Percentiles rank a stretch among this genome's conserved stretches.
These are phyloP conservation scores for Cylindrodendrum hubeiense DNA, from an alignment of 2,329 filamentous ascomycete genomes.

Conservation along the genomic window DNA sequence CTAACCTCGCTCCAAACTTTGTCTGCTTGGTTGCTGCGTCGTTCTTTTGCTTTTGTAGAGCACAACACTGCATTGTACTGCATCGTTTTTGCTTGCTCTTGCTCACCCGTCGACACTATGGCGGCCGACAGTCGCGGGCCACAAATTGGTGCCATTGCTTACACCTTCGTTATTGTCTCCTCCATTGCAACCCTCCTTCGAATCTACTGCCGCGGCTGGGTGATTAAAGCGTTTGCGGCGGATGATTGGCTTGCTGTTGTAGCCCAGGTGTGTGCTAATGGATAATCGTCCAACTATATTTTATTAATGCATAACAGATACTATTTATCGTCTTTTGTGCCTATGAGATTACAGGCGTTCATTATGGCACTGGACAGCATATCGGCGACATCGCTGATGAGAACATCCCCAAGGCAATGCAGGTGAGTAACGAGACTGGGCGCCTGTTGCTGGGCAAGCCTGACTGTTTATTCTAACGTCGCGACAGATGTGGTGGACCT, in stretches of 20 bases:
- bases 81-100: neutral
- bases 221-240: slow-evolving; percentile 47
- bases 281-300: neutral
- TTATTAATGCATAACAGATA: slow-evolving; percentile 6
- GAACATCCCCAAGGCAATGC: slow-evolving; percentile 44
- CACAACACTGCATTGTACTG: neutral
- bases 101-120: neutral
- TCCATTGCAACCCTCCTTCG: slow-evolving; percentile 47
- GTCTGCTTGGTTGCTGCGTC: neutral
- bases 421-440: slow-evolving; percentile 36
- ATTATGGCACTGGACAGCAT: slow-evolving; percentile 45
- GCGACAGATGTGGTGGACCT: slow-evolving; percentile 53
- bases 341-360: slow-evolving; percentile 45
- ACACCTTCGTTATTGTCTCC: slow-evolving; percentile 50
- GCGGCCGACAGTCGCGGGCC: slow-evolving; percentile 4
- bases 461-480: slow-evolving; percentile 10
- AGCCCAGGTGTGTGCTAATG: slow-evolving; percentile 43
- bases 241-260: slow-evolving; percentile 51
- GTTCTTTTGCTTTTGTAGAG: neutral
- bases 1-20: neutral
- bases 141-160: slow-evolving; percentile 42
- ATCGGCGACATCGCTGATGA: slow-evolving; percentile 30
- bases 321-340: slow-evolving; percentile 43
- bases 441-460: neutral
- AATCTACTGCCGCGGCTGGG: slow-evolving; percentile 48